Base-by-base conservation (phyloP, 805 yeast genomes). In the Candida berthetii region DNA sequence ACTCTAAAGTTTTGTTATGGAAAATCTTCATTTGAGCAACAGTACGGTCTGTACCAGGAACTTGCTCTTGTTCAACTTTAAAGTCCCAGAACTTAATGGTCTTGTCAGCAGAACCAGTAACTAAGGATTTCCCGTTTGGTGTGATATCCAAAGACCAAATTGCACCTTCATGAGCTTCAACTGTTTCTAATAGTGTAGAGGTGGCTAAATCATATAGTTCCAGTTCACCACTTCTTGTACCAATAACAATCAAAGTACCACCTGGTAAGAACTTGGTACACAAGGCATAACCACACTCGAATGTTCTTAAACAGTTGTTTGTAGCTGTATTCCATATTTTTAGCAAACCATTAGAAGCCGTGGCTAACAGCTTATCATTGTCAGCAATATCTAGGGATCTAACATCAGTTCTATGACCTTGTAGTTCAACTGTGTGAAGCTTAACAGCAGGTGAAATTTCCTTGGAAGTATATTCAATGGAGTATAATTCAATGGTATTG, bases 51-150 rank as follows among this genome's bases (percentile, higher is more conserved):
- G 90, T 78, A 10, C 96, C 96, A 2, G 87, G 83, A 24, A 85
- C 78, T n/a, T 64, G 45, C 40, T 80, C 86, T 46, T 76, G 73
- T 41, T 78, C 82, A 19, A 87, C 75, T 53, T 72, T 68, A 57
- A 93, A 78, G 37, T 82, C 78, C 99, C 99, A 93, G 58, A 89
- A 88, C 58, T 87, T 88, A 34, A 91, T 83, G 4, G 77, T 65
- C 58, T 90, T 90, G 61, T 93, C 99, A 32, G 95, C 95, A 28
- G 97, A 91, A 9, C 97, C 99, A 3, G 97, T 85, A 0, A 90
- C 80, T 38, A 93, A 67, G 1, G 82, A 72, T 50, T 78, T 82
- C 14, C 98, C 99, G 62, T 91, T 95, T 13, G 83, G 76, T 3
- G 91, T 78, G 28, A 93, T 59, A 58, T 91, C 96, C 50, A 93